Conservation (phyloP, 2,329 filamentous ascomycete genomes). For the Emergomyces africanus region DNA sequence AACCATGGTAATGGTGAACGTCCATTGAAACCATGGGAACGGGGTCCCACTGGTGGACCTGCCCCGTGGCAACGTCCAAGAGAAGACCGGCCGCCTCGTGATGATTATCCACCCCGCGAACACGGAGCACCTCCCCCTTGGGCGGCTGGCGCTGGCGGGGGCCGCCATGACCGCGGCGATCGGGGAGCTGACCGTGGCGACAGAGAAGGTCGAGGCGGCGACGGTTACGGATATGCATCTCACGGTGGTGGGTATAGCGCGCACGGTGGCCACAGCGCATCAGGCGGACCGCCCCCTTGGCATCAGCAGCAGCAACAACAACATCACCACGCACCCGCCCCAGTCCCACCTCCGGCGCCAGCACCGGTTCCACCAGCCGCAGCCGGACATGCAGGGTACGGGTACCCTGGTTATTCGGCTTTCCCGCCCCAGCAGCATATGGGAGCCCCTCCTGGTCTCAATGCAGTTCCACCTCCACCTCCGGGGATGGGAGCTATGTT, state of each 20-base stretch:
- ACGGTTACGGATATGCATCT: slow-evolving; percentile 20
- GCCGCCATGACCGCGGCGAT: slow-evolving; percentile 28
- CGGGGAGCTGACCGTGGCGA: slow-evolving; percentile 30
- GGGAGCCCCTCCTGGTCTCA: slow-evolving; percentile 44
- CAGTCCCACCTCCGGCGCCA: slow-evolving; percentile 21
- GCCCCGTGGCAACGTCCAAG: slow-evolving; percentile 59
- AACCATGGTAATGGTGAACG: slow-evolving; percentile 28
- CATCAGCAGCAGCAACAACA: slow-evolving; percentile 35
- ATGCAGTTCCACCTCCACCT: slow-evolving; percentile 47
- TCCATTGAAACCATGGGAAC: slow-evolving; percentile 75
- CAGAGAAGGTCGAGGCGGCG: slow-evolving; percentile 16
- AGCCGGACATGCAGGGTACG: slow-evolving; percentile 37
- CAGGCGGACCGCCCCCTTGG: slow-evolving; percentile 43
- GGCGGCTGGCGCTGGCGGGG: slow-evolving; percentile 19
- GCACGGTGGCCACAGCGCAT: slow-evolving; percentile 33
- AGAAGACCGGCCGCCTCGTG: slow-evolving; percentile 41
- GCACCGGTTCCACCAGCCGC: slow-evolving; percentile 15
- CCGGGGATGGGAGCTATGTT: slow-evolving; percentile 31
- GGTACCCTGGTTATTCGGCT: slow-evolving; percentile 42
- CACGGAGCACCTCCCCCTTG: slow-evolving; percentile 18
- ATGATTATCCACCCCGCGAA: slow-evolving; percentile 27
- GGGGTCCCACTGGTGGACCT: slow-evolving; percentile 62
- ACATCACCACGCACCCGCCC: slow-evolving; percentile 27
- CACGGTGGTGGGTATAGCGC: slow-evolving; percentile 29
- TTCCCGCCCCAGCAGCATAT: slow-evolving; percentile 34